A percentile compares a stretch with the other conserved stretches of the same genome.
Conservation (phyloP, 1,284 basidiomycete genomes). For the Malassezia psittaci region DNA sequence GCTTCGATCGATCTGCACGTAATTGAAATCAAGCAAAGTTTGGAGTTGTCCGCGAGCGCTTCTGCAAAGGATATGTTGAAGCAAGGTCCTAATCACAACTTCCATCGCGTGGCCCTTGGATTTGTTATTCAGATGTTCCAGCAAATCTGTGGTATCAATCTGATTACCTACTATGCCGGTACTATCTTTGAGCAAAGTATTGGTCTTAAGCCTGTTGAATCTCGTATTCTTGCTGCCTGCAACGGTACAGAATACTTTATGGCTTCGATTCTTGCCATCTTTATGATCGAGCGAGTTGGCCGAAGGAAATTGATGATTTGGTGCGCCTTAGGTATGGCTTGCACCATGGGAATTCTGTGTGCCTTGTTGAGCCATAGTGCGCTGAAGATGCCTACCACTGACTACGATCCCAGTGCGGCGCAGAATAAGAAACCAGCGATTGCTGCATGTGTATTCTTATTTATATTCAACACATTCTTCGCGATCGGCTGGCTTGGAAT, state of each 20-base stretch:
- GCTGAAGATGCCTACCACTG: neutral
- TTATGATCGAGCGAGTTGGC: slow-evolving; percentile 36
- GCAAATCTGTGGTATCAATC: slow-evolving; percentile 43
- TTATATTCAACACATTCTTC: slow-evolving; percentile 44
- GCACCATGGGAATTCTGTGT: slow-evolving; percentile 35
- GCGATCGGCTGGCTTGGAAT: slow-evolving; percentile 45
- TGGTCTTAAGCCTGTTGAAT: slow-evolving; percentile 28
- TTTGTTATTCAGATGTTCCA: slow-evolving; percentile 45
- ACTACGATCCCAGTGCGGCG: neutral
- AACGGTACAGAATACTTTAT: slow-evolving; percentile 46
- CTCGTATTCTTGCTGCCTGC: slow-evolving; percentile 40
- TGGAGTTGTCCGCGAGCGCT: slow-evolving; percentile 21
- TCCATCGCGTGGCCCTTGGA: slow-evolving; percentile 39
- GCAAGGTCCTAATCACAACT: slow-evolving; percentile 41
- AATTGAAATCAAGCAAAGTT: slow-evolving; percentile 30
- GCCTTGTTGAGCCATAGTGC: slow-evolving; percentile 8
- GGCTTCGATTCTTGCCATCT: slow-evolving; percentile 43
- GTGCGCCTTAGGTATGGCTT: slow-evolving; percentile 31
- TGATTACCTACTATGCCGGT: slow-evolving; percentile 44
- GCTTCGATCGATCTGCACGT: slow-evolving; percentile 28
- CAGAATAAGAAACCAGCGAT: slow-evolving; percentile 1
- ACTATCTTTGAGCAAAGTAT: slow-evolving; percentile 38
- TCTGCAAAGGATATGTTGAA: slow-evolving; percentile 33
- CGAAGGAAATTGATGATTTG: slow-evolving; percentile 41
- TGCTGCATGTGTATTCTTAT: slow-evolving; percentile 11